These are phyloP conservation scores for Carex arenaria DNA, from an alignment of 202 grass and related monocot species.

Conservation along the genomic window DNA sequence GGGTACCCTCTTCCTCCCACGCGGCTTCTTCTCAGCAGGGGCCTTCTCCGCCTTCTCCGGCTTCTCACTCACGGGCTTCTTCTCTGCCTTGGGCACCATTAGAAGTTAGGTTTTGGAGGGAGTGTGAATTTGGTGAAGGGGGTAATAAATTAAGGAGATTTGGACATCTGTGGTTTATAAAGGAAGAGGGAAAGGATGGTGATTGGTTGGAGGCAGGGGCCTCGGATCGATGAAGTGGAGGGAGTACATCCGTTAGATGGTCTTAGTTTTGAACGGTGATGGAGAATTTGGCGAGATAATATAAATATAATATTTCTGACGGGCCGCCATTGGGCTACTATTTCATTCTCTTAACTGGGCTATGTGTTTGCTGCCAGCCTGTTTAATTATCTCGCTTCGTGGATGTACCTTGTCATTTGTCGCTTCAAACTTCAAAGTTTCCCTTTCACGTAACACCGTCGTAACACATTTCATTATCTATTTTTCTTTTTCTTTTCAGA, in stretches of 20 bases:
- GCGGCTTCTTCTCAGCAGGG: slow-evolving; percentile 32
- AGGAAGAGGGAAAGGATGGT: background rate
- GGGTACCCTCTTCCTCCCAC: background rate
- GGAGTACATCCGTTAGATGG: background rate
- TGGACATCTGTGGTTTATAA: background rate
- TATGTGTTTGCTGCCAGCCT: background rate
- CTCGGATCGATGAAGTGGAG: slow-evolving; percentile 31
- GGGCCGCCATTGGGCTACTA: background rate
- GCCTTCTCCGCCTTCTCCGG: slow-evolving; percentile 67
- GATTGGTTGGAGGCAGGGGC: slow-evolving; percentile 16
- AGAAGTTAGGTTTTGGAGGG: background rate
- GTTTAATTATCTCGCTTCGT: background rate
- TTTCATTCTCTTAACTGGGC: background rate
- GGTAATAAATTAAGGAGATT: background rate
- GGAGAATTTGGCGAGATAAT: background rate
- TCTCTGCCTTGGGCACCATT: slow-evolving; percentile 64
- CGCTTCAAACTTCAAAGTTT: too few relatives aligned
- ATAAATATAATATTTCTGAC: background rate
- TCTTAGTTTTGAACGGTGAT: background rate
- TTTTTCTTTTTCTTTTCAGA: too few relatives aligned
- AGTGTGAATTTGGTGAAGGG: background rate
- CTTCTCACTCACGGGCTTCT: slow-evolving; percentile 47
- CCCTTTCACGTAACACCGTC: too few relatives aligned
- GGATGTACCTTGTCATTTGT: background rate
- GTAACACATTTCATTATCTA: too few relatives aligned